Base-by-base conservation (phyloP, 2,329 filamentous ascomycete species). In the Blastomyces silverae region DNA sequence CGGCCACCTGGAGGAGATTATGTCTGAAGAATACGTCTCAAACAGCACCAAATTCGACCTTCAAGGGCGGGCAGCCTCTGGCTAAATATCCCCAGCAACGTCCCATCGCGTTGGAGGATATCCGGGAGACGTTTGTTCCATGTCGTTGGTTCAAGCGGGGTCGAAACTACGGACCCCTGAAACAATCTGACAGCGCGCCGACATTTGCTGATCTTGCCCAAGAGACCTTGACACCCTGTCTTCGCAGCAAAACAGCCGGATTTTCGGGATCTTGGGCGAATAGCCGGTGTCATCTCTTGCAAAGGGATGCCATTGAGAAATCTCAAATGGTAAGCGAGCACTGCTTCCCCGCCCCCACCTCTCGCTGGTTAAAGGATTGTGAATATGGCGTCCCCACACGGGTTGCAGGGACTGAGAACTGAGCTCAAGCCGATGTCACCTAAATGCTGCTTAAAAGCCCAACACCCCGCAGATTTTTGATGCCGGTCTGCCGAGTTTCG, bases 371-470 rank as follows among this genome's bases (percentile, higher is more conserved):
- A 58, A 46, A 7, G 20, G 56, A 11, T 39, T 58, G 2, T 42
- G 34, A 42, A 13, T 39, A 58, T n/a, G 22, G 37, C n/a, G 20
- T 25, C 28, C 22, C 56, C 31, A 22, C 56, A 17, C 34, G n/a
- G 34, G 56, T 42, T 58, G 15, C 56, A 58, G 37, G n/a, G 56
- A 20, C 56, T 20, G 56, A 42, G 2, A 42, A 42, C 8, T 58
- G 39, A 58, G 56, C 34, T 39, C 34, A 22, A 11, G 34, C 56
- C 56, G 56, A 58, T 58, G 34, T 58, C 56, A 58, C 56, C 56
- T 25, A 28, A 28, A 53, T 53, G 25, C 25, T 31, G 50, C 6
- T 53, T 25, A 31, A 53, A 31, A 25, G 15, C 25, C 48, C n/a
- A 13, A 10, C 48, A 25, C 48, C 48, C 48, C 48, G 48, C 48